These are phyloP conservation scores for Trichoderma asperellum DNA, from an alignment of 2,329 filamentous ascomycete species.

Conservation along the genomic window DNA sequence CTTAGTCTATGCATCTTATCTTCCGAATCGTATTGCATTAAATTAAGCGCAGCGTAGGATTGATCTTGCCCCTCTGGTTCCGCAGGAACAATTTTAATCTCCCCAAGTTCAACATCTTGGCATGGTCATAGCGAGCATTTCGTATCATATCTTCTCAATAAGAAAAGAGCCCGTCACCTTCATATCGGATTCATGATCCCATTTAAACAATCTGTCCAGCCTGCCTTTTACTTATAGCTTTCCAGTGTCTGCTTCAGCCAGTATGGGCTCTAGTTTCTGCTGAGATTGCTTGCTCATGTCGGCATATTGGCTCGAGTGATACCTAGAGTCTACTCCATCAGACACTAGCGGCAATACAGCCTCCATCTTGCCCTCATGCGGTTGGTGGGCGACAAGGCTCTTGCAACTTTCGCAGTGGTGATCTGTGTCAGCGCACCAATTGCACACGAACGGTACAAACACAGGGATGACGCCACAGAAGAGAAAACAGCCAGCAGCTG, in stretches of 20 bases:
- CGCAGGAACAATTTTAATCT: too few species aligned
- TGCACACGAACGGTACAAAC: background rate
- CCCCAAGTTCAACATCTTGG: too few species aligned
- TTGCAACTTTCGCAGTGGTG: background rate
- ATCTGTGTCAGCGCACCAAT: background rate
- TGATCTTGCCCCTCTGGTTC: too few species aligned
- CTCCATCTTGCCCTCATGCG: background rate
- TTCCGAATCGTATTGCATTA: background rate
- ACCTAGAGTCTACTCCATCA: background rate
- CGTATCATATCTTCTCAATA: background rate
- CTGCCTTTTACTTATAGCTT: background rate
- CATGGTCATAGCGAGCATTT: background rate
- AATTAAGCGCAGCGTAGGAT: background rate
- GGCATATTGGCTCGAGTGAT: background rate
- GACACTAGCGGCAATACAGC: background rate
- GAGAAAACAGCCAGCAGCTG: background rate
- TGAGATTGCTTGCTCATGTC: background rate
- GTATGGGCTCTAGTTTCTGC: background rate
- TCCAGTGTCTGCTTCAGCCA: background rate
- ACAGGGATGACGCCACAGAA: background rate
- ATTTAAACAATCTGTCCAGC: background rate
- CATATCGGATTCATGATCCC: background rate
- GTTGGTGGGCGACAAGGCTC: background rate
- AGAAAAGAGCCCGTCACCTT: background rate
- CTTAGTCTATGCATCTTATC: background rate